These are phyloP conservation scores for Mollisia scopiformis DNA, from an alignment of 2,329 filamentous ascomycete species.

Conservation along the genomic window DNA sequence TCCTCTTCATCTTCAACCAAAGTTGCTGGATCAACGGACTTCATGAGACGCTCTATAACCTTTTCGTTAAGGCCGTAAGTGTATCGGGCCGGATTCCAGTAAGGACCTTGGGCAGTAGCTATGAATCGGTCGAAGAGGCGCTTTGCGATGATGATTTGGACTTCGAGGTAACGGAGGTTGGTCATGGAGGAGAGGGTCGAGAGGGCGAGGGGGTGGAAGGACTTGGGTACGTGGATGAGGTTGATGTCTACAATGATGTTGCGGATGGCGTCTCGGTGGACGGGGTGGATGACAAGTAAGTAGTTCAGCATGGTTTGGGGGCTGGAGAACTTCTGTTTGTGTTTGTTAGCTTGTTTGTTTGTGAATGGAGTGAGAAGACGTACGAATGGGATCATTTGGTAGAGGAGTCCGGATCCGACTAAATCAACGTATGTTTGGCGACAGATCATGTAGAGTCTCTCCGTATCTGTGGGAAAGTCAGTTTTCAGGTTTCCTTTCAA, in stretches of 20 bases:
- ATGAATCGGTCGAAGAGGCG: neutral
- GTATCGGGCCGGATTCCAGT: no score
- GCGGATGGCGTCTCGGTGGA: constrained; percentile 13
- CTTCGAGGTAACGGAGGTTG: no score
- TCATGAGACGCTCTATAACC: no score
- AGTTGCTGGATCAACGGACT: no score
- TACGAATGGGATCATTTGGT: constrained; percentile 7
- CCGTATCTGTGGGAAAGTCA: constrained; percentile 1
- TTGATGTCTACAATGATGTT: neutral
- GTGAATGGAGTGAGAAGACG: neutral
- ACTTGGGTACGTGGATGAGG: neutral
- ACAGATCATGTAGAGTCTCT: constrained; percentile 11
- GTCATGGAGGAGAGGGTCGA: neutral
- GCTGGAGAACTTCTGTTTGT: constrained; percentile 5
- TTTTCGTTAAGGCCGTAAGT: no score
- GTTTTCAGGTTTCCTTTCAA: neutral
- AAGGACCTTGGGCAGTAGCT: no score
- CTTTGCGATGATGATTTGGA: neutral
- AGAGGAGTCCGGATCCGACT: constrained; percentile 12
- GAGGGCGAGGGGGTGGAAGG: neutral
- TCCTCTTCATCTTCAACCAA: no score
- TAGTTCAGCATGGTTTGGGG: constrained; percentile 16
- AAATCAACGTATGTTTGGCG: constrained; percentile 16
- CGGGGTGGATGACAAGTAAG: constrained; percentile 16
- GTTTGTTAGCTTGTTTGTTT: neutral